A percentile compares a stretch with the other conserved stretches of the same genome.
phyloP scores from a whole-genome alignment of 352 stramenopile species.

The Globisporangium viniferum region DNA sequence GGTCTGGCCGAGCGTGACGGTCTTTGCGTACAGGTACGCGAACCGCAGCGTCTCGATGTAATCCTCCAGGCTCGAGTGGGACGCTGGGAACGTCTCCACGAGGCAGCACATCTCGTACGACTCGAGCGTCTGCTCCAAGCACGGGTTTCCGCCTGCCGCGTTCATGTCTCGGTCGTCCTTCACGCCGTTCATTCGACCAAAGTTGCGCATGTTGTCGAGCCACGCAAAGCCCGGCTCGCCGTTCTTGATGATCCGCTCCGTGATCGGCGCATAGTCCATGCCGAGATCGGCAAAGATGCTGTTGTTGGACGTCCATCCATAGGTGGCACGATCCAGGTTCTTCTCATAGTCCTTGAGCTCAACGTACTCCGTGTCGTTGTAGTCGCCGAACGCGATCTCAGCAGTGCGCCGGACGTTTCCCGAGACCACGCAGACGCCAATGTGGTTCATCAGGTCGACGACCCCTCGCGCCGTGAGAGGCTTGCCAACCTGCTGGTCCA shows the following conservation, averaged over 20 bases:
- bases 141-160: slow-evolving; percentile 89
- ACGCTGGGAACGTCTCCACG: slow-evolving; percentile 91
- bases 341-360: slow-evolving; percentile 91
- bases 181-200: slow-evolving; percentile 86
- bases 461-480: slow-evolving; percentile 73
- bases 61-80: slow-evolving; percentile 85
- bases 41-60: slow-evolving; percentile 86
- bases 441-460: slow-evolving; percentile 93
- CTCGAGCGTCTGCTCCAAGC: slow-evolving; percentile 89
- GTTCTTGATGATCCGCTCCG: slow-evolving; percentile 81
- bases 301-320: slow-evolving; percentile 94
- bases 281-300: slow-evolving; percentile 90
- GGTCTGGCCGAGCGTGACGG: slow-evolving; percentile 89
- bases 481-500: slow-evolving; percentile 51
- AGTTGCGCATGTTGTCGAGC: slow-evolving; percentile 92
- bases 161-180: slow-evolving; percentile 78
- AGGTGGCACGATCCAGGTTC: slow-evolving; percentile 85
- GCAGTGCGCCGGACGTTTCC: slow-evolving; percentile 92
- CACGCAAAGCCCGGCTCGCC: slow-evolving; percentile 93
- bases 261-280: slow-evolving; percentile 91
- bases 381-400: slow-evolving; percentile 93
- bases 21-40: slow-evolving; percentile 93
- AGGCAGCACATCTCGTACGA: slow-evolving; percentile 95
- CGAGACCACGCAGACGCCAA: slow-evolving; percentile 88
- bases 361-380: slow-evolving; percentile 83